Evolutionary conservation across 129 eudicot species (phyloP).

Genomic region (Escallonia herrerae): DNA sequence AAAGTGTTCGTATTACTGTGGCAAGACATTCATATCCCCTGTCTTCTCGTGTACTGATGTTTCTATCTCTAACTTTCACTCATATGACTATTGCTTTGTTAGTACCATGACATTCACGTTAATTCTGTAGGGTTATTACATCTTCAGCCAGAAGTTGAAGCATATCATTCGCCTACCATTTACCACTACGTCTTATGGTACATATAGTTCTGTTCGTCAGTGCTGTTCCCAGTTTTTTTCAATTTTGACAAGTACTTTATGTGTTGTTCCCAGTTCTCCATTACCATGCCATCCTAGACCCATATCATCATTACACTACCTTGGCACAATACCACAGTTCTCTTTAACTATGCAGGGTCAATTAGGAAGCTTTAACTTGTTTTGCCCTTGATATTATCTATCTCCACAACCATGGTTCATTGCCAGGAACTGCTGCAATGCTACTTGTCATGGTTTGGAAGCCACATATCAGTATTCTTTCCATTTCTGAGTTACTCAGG

Average conservation of each 20-base stretch:
- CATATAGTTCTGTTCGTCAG: constrained; percentile 7
- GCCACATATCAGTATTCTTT: constrained; percentile 52
- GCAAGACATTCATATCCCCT: too few relatives aligned
- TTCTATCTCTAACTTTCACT: not conserved
- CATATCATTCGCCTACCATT: constrained; percentile 87
- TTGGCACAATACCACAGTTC: too few relatives aligned
- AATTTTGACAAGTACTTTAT: not conserved
- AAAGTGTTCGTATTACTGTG: too few relatives aligned
- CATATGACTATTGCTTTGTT: not conserved
- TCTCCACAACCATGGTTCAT: constrained; percentile 8
- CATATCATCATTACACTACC: too few relatives aligned
- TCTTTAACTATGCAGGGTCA: too few relatives aligned
- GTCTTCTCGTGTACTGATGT: not conserved
- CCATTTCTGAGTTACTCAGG: constrained; percentile 69
- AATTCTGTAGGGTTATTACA: constrained; percentile 80
- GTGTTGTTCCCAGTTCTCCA: too few relatives aligned
- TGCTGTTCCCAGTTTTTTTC: constrained; percentile 1
- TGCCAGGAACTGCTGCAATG: constrained; percentile 87
- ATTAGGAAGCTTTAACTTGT: not conserved
- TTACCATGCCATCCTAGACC: too few relatives aligned
- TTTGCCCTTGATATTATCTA: constrained; percentile 3
- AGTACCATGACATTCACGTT: constrained; percentile 21
- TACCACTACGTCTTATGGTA: constrained; percentile 84
- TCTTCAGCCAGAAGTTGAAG: constrained; percentile 92
- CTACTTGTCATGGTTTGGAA: constrained; percentile 87